Evolutionary conservation across 2,329 filamentous ascomycete species (phyloP).

Genomic region (Phialophora expanda): DNA sequence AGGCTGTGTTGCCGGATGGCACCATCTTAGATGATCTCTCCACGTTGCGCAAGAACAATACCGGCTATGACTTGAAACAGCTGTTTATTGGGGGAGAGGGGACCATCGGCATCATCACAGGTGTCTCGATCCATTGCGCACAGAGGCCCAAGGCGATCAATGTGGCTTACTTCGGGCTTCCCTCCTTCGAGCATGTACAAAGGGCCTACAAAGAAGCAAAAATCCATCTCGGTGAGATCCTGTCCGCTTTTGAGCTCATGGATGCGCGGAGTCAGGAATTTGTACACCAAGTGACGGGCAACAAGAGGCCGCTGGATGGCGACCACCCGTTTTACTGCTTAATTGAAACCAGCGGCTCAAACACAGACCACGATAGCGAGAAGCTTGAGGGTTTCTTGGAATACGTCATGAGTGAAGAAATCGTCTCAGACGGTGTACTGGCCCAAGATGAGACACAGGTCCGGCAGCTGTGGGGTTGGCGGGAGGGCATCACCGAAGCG

Average conservation of each 20-base stretch:
- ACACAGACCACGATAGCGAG: conserved; percentile 87
- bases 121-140: conserved; percentile 84
- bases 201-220: conserved; percentile 87
- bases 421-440: conserved; percentile 86
- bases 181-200: conserved; percentile 88
- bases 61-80: conserved; percentile 95
- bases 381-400: conserved; percentile 92
- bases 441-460: conserved; percentile 93
- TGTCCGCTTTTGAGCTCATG: conserved; percentile 98
- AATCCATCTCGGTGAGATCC: conserved; percentile 86
- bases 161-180: conserved; percentile 89
- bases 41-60: conserved; percentile 96
- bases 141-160: conserved; percentile 87
- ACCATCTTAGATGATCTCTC: conserved; percentile 88
- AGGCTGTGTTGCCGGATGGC: conserved; percentile 91
- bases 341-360: conserved; percentile 94
- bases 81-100: conserved; percentile 95
- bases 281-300: conserved; percentile 74
- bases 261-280: conserved; percentile 80
- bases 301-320: conserved; percentile 78
- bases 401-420: conserved; percentile 84
- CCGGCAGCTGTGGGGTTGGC: conserved; percentile 83
- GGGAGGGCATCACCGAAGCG: conserved; percentile 89
- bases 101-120: conserved; percentile 92
- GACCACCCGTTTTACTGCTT: conserved; percentile 94